A percentile compares a stretch with the other conserved stretches of the same genome.
These are phyloP conservation scores for Scedosporium apiospermum DNA, from an alignment of 2,329 filamentous ascomycete genomes.

Conservation along the genomic window DNA sequence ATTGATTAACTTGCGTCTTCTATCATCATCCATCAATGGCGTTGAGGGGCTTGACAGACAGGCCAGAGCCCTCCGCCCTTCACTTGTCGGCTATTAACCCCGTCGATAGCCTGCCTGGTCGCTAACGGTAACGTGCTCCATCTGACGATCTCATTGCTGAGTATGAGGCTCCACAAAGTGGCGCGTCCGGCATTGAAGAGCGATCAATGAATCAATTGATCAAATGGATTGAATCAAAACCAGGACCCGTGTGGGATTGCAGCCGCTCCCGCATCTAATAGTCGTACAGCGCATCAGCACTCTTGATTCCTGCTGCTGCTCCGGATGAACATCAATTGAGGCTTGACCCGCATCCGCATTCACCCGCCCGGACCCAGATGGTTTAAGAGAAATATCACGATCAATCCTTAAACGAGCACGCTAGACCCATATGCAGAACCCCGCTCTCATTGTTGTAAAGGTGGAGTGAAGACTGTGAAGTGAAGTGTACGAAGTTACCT, in stretches of 20 bases:
- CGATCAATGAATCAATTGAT: no score
- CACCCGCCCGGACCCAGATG: neutral
- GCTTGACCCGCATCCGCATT: slow-evolving; percentile 1
- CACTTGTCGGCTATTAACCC: neutral
- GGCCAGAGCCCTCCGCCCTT: neutral
- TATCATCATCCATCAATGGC: neutral
- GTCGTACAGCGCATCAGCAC: neutral
- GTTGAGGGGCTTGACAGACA: neutral
- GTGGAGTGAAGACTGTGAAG: neutral
- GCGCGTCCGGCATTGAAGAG: neutral
- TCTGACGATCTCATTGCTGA: neutral
- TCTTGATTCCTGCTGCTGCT: neutral
- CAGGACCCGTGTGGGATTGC: neutral
- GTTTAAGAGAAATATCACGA: neutral
- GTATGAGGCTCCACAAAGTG: neutral
- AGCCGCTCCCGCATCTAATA: neutral
- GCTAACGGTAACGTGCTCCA: no score
- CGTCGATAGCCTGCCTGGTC: no score
- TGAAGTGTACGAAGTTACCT: neutral
- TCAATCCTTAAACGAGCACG: neutral
- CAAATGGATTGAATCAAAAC: neutral
- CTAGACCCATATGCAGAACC: no score
- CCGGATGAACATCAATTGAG: neutral
- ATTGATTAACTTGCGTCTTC: neutral
- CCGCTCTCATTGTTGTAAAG: no score